Evolutionary conservation across 116 monocot species (phyloP).

Genomic region (Iris pallida): DNA sequence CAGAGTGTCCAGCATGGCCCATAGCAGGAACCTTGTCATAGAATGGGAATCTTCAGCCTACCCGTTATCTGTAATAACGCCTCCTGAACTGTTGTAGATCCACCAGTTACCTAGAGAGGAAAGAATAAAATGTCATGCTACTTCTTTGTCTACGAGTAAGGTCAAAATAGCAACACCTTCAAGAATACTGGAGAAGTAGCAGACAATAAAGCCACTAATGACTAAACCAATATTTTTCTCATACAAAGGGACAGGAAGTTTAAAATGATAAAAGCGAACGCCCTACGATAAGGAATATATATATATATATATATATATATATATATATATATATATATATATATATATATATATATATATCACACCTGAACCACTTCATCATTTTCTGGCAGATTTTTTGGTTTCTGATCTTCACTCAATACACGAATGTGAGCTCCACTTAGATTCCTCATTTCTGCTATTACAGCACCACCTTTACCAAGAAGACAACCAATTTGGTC

Average conservation of each 20-base stretch:
- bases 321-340: too few relatives aligned
- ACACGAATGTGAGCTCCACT: constrained; percentile 81
- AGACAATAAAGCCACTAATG: not conserved
- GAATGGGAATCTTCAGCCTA: constrained; percentile 64
- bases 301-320: too few relatives aligned
- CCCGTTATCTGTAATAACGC: constrained; percentile 83
- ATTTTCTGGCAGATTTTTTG: constrained; percentile 53
- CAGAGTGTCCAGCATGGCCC: constrained; percentile 34
- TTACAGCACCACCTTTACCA: constrained; percentile 84
- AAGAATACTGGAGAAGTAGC: constrained; percentile 3
- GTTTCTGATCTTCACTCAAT: constrained; percentile 57
- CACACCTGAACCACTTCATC: constrained; percentile 79
- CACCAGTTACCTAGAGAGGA: constrained; percentile 55
- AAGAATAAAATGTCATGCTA: constrained; percentile 16
- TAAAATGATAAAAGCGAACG: not conserved
- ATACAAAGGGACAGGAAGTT: not conserved
- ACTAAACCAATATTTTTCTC: not conserved
- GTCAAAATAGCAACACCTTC: not conserved
- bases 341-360: too few relatives aligned
- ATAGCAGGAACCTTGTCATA: constrained; percentile 49
- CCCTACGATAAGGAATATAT: not conserved
- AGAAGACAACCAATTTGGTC: constrained; percentile 86
- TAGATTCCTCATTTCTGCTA: constrained; percentile 89
- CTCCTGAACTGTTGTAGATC: constrained; percentile 57
- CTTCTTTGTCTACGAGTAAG: not conserved